Conservation (phyloP, 495 filamentous ascomycete genomes). For the Aspergillus coremiiformis region DNA sequence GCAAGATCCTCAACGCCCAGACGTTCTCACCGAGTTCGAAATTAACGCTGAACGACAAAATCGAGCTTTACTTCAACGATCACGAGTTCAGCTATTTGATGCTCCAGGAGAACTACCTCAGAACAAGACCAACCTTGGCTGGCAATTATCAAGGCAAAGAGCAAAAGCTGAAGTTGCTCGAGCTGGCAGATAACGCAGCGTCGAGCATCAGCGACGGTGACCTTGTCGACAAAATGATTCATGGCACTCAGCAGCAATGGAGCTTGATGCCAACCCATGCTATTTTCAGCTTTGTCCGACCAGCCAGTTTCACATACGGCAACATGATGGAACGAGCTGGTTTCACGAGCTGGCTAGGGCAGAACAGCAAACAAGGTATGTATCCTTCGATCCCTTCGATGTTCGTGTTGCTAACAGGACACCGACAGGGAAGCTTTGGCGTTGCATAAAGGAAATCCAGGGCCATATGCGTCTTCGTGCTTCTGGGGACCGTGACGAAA, state of each 20-base stretch:
- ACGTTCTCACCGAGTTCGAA: constrained; percentile 78
- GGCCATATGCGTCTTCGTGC: constrained; percentile 90
- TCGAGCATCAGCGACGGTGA: constrained; percentile 97
- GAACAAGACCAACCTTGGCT: constrained; percentile 62
- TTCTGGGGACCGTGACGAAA: constrained; percentile 88
- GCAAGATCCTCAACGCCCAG: constrained; percentile 81
- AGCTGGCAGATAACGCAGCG: constrained; percentile 78
- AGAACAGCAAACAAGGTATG: constrained; percentile 79
- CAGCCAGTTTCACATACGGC: constrained; percentile 84
- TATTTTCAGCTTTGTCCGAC: constrained; percentile 89
- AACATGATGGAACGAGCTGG: constrained; percentile 51
- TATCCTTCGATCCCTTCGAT: background rate
- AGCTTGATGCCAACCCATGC: constrained; percentile 95
- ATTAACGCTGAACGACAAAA: constrained; percentile 88
- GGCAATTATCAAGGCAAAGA: constrained; percentile 53
- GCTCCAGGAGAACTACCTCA: constrained; percentile 97
- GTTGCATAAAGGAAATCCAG: constrained; percentile 89
- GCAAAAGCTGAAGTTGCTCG: constrained; percentile 68
- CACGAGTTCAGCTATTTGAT: constrained; percentile 95
- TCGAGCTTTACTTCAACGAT: constrained; percentile 98
- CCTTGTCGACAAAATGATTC: constrained; percentile 95
- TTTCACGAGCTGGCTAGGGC: constrained; percentile 89
- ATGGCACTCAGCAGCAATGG: constrained; percentile 97
- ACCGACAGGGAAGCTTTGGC: constrained; percentile 60
- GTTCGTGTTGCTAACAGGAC: constrained; percentile 11